These are phyloP conservation scores for Macadamia tetraphylla DNA, from an alignment of 164 flowering plant species.

Conservation along the genomic window DNA sequence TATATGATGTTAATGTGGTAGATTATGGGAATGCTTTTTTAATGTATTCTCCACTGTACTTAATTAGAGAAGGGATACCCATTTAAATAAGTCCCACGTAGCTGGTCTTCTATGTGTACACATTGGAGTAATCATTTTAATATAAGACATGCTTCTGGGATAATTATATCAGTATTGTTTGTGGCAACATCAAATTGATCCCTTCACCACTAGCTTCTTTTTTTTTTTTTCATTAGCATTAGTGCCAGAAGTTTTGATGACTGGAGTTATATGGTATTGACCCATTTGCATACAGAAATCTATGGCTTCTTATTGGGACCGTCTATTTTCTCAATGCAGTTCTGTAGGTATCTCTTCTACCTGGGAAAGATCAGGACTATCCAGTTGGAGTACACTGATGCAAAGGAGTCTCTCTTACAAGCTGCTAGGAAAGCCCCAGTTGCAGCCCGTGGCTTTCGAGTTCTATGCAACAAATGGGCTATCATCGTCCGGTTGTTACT, in stretches of 20 bases:
- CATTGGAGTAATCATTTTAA: not conserved
- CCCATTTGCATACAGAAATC: not conserved
- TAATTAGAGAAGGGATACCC: not conserved
- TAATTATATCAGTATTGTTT: too few species aligned
- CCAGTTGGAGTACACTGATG: constrained; percentile 76
- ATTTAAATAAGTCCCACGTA: not conserved
- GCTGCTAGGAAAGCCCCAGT: constrained; percentile 72
- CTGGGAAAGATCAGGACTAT: constrained; percentile 68
- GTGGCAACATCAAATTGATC: not conserved
- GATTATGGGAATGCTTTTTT: too few species aligned
- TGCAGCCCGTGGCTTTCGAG: constrained; percentile 63
- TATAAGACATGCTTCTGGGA: too few species aligned
- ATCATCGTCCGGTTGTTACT: constrained; percentile 74
- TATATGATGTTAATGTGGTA: not conserved
- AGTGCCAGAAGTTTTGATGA: not conserved
- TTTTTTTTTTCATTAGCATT: not conserved
- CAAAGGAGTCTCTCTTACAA: constrained; percentile 69
- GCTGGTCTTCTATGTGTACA: not conserved
- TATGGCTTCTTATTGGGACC: not conserved
- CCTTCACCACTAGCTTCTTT: not conserved
- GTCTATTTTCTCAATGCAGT: constrained; percentile 38
- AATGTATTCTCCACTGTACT: too few species aligned
- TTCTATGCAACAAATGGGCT: constrained; percentile 93
- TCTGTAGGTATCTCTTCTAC: constrained; percentile 83
- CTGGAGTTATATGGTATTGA: not conserved